Evolutionary conservation across 2,329 filamentous ascomycete species (phyloP), one percentile per base, ranked within the genome.

Genomic region (Claviceps capensis): DNA sequence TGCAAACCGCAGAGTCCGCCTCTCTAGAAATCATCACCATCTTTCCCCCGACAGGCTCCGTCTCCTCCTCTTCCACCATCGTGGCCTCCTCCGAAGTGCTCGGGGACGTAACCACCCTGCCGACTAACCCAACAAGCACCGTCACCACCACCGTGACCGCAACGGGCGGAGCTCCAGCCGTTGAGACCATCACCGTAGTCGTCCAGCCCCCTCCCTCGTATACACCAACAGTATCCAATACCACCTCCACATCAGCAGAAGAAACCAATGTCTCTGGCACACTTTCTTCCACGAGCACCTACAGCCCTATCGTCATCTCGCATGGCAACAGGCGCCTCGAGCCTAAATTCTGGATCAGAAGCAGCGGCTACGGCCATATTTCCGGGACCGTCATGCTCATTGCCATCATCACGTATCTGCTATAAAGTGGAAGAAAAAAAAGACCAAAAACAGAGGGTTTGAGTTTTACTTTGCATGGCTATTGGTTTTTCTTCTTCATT

Each of bases 301-400:
- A 53, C 5, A 59, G 61, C 16, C 60, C 63, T 34, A 53, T 67
- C 50, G 55, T 65, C 47, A 57, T 63, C 47, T 69, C 67, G 26
- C 62, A 59, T 30, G 64, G 60, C 3, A 60, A 56, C 52, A 68
- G 66, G 60, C 62, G 62, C 53, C 60, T 62, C 2, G 60, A 64
- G 52, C 65, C 62, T 37, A 57, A 58, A 42, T 61, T 60, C 36
- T 63, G 62, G 52, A 62, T 60, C 5, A 56, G 56, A 23, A 57
- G 57, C 52, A 66, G 60, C 49, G 60, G 61, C 53, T 60, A 60
- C 19, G 61, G 64, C 54, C 63, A 64, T 51, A 58, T 69, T 26
- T 61, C 63, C 42, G 67, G 64, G 54, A 57, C 62, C 40, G 57
- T 70, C 56, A 64, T 72, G 64, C 57, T 70, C 50, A 53, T 68